A percentile compares a stretch with the other conserved stretches of the same genome.
Conservation (phyloP, 1,284 basidiomycete species). For the Apiotrichum siamense region DNA sequence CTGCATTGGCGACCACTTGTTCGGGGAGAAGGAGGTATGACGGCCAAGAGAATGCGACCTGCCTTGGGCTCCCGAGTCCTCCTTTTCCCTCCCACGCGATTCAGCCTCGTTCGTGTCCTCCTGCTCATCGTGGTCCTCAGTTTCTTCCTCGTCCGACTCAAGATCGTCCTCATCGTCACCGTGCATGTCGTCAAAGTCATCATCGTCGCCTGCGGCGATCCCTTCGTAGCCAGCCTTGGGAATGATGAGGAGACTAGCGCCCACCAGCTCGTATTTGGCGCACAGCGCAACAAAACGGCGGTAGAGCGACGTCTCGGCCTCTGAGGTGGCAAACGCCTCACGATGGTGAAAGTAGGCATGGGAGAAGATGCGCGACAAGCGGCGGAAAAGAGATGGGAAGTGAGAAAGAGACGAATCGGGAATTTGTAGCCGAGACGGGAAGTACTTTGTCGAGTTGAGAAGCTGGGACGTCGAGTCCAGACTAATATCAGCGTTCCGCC, state of each 20-base stretch:
- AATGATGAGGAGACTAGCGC: conserved; percentile 69
- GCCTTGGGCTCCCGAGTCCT: not conserved
- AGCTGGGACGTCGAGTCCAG: conserved; percentile 87
- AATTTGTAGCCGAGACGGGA: conserved; percentile 82
- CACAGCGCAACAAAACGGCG: conserved; percentile 82
- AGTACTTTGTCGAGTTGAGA: conserved; percentile 81
- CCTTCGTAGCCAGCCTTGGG: conserved; percentile 46
- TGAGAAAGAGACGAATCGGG: conserved; percentile 74
- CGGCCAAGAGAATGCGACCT: conserved; percentile 7
- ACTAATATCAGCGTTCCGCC: conserved; percentile 72
- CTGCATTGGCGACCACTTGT: conserved; percentile 16
- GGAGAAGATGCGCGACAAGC: conserved; percentile 88
- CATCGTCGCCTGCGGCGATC: conserved; percentile 15
- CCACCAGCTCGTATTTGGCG: conserved; percentile 71
- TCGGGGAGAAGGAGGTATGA: conserved; percentile 2
- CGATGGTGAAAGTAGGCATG: conserved; percentile 93
- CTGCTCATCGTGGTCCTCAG: conserved; percentile 1
- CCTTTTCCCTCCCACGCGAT: not conserved
- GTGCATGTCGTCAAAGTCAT: conserved; percentile 11
- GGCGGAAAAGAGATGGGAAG: conserved; percentile 61
- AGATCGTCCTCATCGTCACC: conserved; percentile 8
- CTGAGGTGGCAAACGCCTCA: conserved; percentile 56
- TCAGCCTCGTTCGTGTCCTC: conserved; percentile 10
- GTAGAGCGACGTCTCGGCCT: conserved; percentile 81
- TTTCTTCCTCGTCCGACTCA: conserved; percentile 1